These are phyloP conservation scores for Nemania bipapillata DNA, from an alignment of 2,329 filamentous ascomycete species.

Conservation along the genomic window DNA sequence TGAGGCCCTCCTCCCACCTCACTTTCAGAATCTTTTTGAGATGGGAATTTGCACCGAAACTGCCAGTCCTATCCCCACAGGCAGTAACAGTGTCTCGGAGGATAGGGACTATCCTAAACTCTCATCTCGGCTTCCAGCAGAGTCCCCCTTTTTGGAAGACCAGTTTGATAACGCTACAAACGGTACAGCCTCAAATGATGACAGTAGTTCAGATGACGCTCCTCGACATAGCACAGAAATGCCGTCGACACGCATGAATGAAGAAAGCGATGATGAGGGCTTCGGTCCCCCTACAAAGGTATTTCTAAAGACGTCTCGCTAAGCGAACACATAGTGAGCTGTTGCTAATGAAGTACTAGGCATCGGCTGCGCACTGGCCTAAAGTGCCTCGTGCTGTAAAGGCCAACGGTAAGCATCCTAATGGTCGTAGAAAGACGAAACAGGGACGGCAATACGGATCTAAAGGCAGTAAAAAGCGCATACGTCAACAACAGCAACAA, in stretches of 20 bases:
- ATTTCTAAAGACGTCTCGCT: constrained; percentile 21
- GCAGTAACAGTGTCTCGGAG: constrained; percentile 72
- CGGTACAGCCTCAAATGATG: constrained; percentile 62
- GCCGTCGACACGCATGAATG: constrained; percentile 65
- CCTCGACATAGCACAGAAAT: constrained; percentile 47
- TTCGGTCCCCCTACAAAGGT: constrained; percentile 52
- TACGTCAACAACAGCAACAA: constrained; percentile 47
- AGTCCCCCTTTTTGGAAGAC: constrained; percentile 58
- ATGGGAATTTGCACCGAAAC: constrained; percentile 72
- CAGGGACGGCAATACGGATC: constrained; percentile 56
- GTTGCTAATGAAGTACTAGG: constrained; percentile 41
- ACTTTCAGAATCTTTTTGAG: constrained; percentile 78
- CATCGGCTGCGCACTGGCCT: constrained; percentile 36
- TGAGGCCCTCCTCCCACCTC: constrained; percentile 68
- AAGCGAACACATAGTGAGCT: not conserved
- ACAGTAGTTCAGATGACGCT: constrained; percentile 64
- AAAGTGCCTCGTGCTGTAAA: constrained; percentile 37
- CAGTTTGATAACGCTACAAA: constrained; percentile 62
- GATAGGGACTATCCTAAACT: constrained; percentile 67
- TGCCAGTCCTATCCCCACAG: constrained; percentile 72
- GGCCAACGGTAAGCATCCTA: constrained; percentile 42
- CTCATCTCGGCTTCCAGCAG: constrained; percentile 59
- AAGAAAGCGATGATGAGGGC: constrained; percentile 68
- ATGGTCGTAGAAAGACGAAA: constrained; percentile 62
- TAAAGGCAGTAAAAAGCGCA: constrained; percentile 61